Conservation (phyloP, 1,284 basidiomycete genomes). For the Cerrena zonata region DNA sequence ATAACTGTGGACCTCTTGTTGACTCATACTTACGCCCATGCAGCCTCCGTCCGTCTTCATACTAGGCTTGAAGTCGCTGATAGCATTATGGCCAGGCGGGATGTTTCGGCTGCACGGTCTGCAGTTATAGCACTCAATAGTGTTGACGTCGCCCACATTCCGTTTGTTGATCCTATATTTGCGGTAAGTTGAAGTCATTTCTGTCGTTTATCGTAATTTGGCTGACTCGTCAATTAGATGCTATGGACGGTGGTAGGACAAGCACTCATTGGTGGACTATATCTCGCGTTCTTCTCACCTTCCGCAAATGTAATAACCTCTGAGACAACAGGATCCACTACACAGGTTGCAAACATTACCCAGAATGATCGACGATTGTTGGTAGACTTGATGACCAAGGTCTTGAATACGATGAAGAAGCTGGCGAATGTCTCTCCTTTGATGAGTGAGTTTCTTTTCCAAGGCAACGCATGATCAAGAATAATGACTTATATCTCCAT, state of each 20-base stretch:
- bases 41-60: constrained; percentile 3
- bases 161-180: constrained; percentile 7
- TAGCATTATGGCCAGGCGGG: neutral
- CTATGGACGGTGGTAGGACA: constrained; percentile 1
- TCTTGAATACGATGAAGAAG: constrained; percentile 2
- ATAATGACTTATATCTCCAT: neutral
- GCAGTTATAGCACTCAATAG: neutral
- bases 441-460: constrained; percentile 1
- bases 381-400: neutral
- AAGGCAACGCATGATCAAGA: too few relatives aligned
- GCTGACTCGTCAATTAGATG: constrained; percentile 1
- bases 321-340: too few relatives aligned
- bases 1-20: constrained; percentile 1
- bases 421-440: constrained; percentile 1
- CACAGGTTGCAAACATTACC: neutral
- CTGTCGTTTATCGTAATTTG: neutral
- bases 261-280: constrained; percentile 1
- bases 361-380: neutral
- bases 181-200: constrained; percentile 1
- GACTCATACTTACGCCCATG: constrained; percentile 3
- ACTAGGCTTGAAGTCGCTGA: constrained; percentile 1
- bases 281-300: neutral
- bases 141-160: constrained; percentile 1
- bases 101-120: neutral
- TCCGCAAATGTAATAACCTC: neutral